Base-by-base conservation (phyloP, 345 rosid species). In the Reutealis trisperma region DNA sequence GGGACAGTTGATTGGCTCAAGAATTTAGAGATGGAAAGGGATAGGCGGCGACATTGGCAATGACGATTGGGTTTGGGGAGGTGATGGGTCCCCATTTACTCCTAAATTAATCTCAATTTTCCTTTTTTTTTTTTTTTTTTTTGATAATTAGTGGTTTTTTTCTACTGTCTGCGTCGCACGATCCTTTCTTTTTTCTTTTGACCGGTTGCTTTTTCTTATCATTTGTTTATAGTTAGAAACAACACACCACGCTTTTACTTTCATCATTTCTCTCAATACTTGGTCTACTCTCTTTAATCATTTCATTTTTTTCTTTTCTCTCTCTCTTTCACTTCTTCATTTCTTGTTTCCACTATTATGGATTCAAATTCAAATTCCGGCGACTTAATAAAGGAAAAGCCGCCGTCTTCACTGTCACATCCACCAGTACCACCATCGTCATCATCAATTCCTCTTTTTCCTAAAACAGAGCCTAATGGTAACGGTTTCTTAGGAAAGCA, bases 401-500 rank as follows among this genome's bases (percentile, higher is more conserved):
- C 0, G 4, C 22, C 19, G 19, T 15, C 2, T 37, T 1, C 16
- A 63, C 30, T 59, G 2, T 18, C 70, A 42, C 41, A 37, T 37
- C 41, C 41, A 37, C 5, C 6, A 37, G 6, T 5, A 37, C 41
- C 41, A 5, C 41, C 41, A 6, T 37, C 41, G 0, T 37, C 41
- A 37, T 37, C 41, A 5, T 37, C 41, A 4, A 37, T 37, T 37
- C 41, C 5, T 37, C 6, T 7, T 15, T 8, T 55, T 67, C 65
- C 52, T 10, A 58, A 45, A 22, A 59, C 66, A 22, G 24, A 55
- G 41, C 41, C 41, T 37, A 37, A 5, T 37, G 55, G 66, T 12
- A 44, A 24, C 63, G 60, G 34, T 60, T 85, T 75, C 71, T 22
- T 82, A 4, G 84, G 87, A 4, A 85, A 73, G 83, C 90, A 87